phyloP scores from a whole-genome alignment of 2,329 filamentous ascomycete genomes.

The Hypoxylon sp. region DNA sequence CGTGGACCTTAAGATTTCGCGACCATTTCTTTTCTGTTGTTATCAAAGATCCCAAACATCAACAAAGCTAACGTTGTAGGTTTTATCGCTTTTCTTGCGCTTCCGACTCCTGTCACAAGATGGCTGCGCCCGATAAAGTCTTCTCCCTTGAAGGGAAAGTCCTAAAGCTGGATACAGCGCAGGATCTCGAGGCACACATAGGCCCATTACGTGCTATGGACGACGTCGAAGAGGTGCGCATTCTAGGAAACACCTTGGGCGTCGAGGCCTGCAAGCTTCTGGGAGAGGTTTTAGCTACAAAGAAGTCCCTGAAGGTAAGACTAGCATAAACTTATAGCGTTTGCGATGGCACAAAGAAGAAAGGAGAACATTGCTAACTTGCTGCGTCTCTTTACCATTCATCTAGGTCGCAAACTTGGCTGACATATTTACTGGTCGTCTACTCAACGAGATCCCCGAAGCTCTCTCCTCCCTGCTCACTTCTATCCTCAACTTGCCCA shows the following conservation, averaged over 20 bases:
- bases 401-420: constrained; percentile 84
- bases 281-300: constrained; percentile 84
- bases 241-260: constrained; percentile 93
- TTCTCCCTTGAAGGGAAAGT: constrained; percentile 94
- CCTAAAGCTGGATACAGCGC: constrained; percentile 90
- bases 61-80: constrained; percentile 10
- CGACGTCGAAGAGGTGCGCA: constrained; percentile 85
- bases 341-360: constrained; percentile 1
- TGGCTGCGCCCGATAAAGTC: constrained; percentile 70
- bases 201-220: constrained; percentile 77
- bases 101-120: constrained; percentile 51
- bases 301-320: constrained; percentile 81
- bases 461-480: constrained; percentile 88
- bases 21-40: constrained; percentile 6
- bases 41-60: constrained; percentile 8
- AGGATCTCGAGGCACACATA: constrained; percentile 88
- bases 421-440: constrained; percentile 96
- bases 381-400: neutral
- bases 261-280: constrained; percentile 88
- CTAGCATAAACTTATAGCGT: neutral
- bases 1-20: constrained; percentile 6
- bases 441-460: constrained; percentile 92
- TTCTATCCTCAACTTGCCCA: constrained; percentile 85
- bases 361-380: constrained; percentile 18
- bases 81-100: constrained; percentile 12